Percentiles rank a stretch among this genome's conserved stretches.
phyloP scores from a whole-genome alignment of 2,329 filamentous ascomycete species.

The Hymenoscyphus fructigenus region DNA sequence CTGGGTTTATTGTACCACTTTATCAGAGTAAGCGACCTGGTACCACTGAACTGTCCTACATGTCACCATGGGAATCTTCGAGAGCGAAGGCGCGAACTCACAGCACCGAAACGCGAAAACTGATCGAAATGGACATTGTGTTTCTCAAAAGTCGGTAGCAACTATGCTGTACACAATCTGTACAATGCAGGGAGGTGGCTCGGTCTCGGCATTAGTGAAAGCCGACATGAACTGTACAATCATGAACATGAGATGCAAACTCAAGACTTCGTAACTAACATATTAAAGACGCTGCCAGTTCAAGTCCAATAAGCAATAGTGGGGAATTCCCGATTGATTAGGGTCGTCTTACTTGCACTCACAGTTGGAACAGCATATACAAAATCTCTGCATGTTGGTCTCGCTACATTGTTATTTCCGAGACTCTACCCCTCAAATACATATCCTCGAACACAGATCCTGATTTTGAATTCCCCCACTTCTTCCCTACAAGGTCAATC shows the following conservation, averaged over 20 bases:
- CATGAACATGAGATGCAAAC: neutral
- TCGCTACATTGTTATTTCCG: neutral
- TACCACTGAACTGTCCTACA: neutral
- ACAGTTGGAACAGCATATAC: too few species aligned
- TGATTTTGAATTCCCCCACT: neutral
- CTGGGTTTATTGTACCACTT: neutral
- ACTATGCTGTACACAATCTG: neutral
- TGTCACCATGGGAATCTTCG: neutral
- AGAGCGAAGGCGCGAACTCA: neutral
- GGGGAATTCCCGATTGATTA: neutral
- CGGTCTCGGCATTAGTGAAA: neutral
- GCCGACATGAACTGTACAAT: neutral
- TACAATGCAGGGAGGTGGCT: neutral
- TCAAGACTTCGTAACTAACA: neutral
- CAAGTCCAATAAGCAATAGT: neutral
- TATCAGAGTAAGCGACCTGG: neutral
- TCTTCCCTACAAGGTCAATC: neutral
- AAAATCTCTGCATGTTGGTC: neutral
- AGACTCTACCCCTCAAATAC: neutral
- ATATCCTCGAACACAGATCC: neutral
- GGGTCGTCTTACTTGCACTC: too few species aligned
- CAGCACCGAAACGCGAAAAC: neutral
- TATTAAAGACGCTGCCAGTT: neutral
- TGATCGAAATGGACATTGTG: neutral
- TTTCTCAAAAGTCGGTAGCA: neutral